Evolutionary conservation across 2,329 filamentous ascomycete species (phyloP).

Genomic region (Pseudogymnoascus sp.): DNA sequence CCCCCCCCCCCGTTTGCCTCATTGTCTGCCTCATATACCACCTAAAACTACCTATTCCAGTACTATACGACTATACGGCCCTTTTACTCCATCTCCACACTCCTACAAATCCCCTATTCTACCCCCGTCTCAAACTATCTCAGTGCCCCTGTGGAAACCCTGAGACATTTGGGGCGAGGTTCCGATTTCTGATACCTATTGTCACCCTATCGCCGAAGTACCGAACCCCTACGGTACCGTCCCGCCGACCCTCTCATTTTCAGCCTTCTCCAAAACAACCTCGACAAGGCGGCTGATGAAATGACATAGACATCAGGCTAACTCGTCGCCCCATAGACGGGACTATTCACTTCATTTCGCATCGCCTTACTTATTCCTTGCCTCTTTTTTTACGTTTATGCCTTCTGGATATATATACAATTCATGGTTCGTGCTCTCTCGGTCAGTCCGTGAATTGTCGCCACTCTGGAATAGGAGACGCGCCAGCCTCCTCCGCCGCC

Average conservation of each 20-base stretch:
- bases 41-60: not conserved
- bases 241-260: conserved; percentile 6
- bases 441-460: conserved; percentile 18
- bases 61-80: not conserved
- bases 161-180: conserved; percentile 5
- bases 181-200: not conserved
- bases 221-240: not conserved
- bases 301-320: not conserved
- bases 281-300: not conserved
- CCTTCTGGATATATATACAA: conserved; percentile 5
- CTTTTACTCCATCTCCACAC: not conserved
- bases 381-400: conserved; percentile 12
- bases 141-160: not conserved
- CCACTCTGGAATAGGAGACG: conserved; percentile 8
- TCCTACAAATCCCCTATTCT: not conserved
- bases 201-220: conserved; percentile 4
- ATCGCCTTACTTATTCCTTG: conserved; percentile 18
- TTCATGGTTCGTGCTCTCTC: conserved; percentile 10
- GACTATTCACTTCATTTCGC: conserved; percentile 9
- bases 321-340: conserved; percentile 6
- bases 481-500: not conserved
- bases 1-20: not conserved
- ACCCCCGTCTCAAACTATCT: not conserved
- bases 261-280: conserved; percentile 5
- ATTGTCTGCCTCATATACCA: not conserved